A percentile compares a stretch with the other conserved stretches of the same genome.
Conservation (phyloP, 768 basidiomycete genomes). For the Solioccasus polychromus region DNA sequence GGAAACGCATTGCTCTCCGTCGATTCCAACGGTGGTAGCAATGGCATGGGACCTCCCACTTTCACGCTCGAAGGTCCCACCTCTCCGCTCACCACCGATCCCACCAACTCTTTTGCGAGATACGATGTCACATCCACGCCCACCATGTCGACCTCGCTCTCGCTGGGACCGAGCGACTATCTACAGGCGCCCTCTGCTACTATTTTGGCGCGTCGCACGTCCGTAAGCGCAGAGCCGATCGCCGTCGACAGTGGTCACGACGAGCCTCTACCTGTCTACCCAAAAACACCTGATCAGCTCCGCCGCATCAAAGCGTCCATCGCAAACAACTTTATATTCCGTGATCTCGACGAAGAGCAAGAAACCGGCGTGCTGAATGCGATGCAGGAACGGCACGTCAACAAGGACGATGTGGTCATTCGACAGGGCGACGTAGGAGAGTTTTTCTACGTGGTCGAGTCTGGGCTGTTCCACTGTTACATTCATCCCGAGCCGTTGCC, state of each 20-base stretch:
- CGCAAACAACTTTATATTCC: conserved; percentile 87
- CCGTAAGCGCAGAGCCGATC: conserved; percentile 95
- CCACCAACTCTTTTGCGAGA: conserved; percentile 45
- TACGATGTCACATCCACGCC: conserved; percentile 47
- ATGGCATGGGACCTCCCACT: conserved; percentile 44
- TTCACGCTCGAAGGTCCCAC: conserved; percentile 63
- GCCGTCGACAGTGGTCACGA: conserved; percentile 67
- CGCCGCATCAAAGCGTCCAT: conserved; percentile 86
- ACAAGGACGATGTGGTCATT: conserved; percentile 83
- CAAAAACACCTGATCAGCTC: conserved; percentile 82
- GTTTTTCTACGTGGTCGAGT: conserved; percentile 96
- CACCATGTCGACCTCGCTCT: conserved; percentile 40
- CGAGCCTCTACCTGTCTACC: conserved; percentile 69
- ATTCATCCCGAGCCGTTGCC: conserved; percentile 67
- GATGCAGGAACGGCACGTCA: conserved; percentile 83
- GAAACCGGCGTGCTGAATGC: conserved; percentile 89
- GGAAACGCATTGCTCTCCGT: conserved; percentile 72
- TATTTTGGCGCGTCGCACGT: conserved; percentile 86
- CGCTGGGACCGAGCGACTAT: conserved; percentile 53
- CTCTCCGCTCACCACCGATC: conserved; percentile 52
- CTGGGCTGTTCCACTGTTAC: conserved; percentile 81
- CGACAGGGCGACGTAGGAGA: conserved; percentile 96
- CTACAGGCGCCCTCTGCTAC: conserved; percentile 73
- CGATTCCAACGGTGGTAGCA: conserved; percentile 33
- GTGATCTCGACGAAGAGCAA: conserved; percentile 96